Evolutionary conservation across 805 yeast species (phyloP), one percentile per base, ranked within the genome.

Genomic region (Candida xyloterini): DNA sequence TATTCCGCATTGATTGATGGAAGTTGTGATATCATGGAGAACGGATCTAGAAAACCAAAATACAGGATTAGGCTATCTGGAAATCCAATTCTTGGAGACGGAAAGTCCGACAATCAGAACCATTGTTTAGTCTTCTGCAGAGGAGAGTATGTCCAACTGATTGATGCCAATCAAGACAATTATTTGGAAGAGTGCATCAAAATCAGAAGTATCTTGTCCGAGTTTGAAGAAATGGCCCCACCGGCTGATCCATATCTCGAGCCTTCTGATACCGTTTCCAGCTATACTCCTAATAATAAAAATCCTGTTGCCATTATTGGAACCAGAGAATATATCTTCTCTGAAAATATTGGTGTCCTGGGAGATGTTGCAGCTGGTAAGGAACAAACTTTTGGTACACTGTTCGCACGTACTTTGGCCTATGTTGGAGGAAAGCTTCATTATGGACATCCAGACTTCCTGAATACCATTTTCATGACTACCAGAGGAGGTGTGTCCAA

Each of bases 311-410:
- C 93, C 2, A 84, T 85, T 43, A 74, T 85, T 49, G 95, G 95
- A 35, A 85, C 93, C 1, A 70, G 95, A 55, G 95, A 84, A 61
- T 84, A 84, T 56, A 81, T 84, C 39, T 84, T 84, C 63, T 83
- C 91, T 8, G 93, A 85, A 57, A 85, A 84, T 56, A 73, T 82
- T 45, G 95, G 95, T 33, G 77, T 85, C 37, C 67, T 85, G 34
- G 95, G 93, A 37, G 95, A 85, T 62, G 79, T 85, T 50, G 91
- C 93, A 15, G 95, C 95, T 10, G 91, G 91, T 33, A 85, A 85
- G 56, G 95, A 85, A 62, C 93, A 85, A 59, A 85, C 93, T 8
- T 85, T 85, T 64, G 93, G 95, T 40, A 85, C 95, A 0, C 70
- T 85, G 42, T 84, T 84, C 62, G 87, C 93, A 0, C 75, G 95